Evolutionary conservation across 257 asterid genomes (phyloP).

Genomic region (Capsicum rhomboideum): DNA sequence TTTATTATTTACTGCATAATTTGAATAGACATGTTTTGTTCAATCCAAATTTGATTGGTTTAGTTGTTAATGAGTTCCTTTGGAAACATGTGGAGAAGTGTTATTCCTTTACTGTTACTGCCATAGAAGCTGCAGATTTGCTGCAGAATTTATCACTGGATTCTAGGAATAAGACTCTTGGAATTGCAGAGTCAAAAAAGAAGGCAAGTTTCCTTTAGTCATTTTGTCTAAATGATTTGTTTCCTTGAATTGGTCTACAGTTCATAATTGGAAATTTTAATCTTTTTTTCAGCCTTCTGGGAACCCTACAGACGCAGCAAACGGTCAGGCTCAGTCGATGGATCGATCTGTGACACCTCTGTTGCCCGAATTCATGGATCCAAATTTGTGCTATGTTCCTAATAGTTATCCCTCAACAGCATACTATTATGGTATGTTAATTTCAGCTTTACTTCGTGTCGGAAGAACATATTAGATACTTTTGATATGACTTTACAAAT

Average conservation of each 20-base stretch:
- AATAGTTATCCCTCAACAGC: constrained; percentile 39
- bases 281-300: constrained; percentile 22
- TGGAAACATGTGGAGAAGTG: neutral
- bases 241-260: neutral
- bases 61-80: neutral
- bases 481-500: neutral
- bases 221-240: neutral
- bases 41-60: neutral
- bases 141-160: constrained; percentile 61
- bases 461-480: neutral
- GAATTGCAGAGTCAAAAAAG: constrained; percentile 33
- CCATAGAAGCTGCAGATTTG: constrained; percentile 47
- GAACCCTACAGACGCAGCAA: constrained; percentile 18
- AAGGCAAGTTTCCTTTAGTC: constrained; percentile 18
- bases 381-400: constrained; percentile 35
- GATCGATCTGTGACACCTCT: constrained; percentile 42
- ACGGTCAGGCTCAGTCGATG: constrained; percentile 22
- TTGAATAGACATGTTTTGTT: neutral
- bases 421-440: constrained; percentile 23
- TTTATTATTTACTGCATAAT: neutral
- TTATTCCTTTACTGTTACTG: constrained; percentile 35
- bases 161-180: constrained; percentile 36
- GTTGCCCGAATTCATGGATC: constrained; percentile 39
- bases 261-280: neutral
- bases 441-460: neutral